phyloP scores from a whole-genome alignment of 345 rosid genomes.

The Brassica rapa region DNA sequence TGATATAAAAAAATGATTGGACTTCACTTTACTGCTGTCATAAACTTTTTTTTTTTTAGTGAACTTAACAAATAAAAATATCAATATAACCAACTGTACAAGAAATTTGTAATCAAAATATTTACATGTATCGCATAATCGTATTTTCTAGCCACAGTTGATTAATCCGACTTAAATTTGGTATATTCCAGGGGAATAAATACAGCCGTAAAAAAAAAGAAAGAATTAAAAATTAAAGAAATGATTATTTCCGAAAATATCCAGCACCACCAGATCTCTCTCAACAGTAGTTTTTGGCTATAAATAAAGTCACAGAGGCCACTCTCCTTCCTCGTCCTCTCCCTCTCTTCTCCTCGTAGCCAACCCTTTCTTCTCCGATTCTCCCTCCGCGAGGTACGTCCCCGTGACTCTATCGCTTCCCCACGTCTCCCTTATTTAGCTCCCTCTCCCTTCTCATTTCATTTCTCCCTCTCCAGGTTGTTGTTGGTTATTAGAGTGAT shows the following conservation, averaged over 20 bases:
- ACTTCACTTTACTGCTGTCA: background rate
- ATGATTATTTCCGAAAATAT: conserved; percentile 25
- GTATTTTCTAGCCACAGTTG: background rate
- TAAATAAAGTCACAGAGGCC: conserved; percentile 41
- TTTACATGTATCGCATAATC: background rate
- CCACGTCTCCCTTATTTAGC: conserved; percentile 33
- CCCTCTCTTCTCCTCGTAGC: conserved; percentile 30
- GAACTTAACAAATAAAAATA: background rate
- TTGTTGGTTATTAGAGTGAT: background rate
- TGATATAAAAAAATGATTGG: background rate
- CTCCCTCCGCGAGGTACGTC: conserved; percentile 42
- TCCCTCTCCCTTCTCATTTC: conserved; percentile 1
- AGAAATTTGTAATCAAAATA: background rate
- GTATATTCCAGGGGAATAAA: background rate
- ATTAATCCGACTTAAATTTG: background rate
- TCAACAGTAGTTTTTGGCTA: conserved; percentile 24
- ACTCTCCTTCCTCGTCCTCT: conserved; percentile 44
- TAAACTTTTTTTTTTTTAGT: background rate
- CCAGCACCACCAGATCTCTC: conserved; percentile 42
- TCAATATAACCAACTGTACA: background rate
- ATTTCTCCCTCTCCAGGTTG: background rate
- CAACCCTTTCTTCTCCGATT: conserved; percentile 38
- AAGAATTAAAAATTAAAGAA: background rate
- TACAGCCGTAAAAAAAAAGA: background rate
- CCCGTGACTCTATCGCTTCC: conserved; percentile 40